Evolutionary conservation across 495 filamentous ascomycete species (phyloP), one percentile per base, ranked within the genome.

Genomic region (Lentithecium fluviatile): DNA sequence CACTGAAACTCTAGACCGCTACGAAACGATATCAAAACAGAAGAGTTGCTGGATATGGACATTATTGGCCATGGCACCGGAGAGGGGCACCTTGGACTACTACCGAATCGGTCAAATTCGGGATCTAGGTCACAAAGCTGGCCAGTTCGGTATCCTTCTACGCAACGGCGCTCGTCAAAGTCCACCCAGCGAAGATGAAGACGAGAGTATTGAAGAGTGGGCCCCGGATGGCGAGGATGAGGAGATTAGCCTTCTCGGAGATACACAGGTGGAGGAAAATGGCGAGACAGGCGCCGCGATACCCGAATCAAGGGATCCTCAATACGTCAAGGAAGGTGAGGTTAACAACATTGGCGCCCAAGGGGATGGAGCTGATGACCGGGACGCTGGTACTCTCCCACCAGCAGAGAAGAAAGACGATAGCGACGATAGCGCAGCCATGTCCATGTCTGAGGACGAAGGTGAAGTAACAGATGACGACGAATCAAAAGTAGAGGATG

Each of bases 1-100:
- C 34, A 51, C 67, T 15, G 57, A 76, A 45, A 76, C 79, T 49
- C 66, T 87, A 15, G 73, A 77, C 11, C 76, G 78, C 13, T 73
- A 73, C 6, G 60, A 75, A 34, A 67, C 77, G 42, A 69, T 86
- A 26, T 70, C 71, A 42, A 73, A 75, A 59, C 73, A 75, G 15
- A 79, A 77, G 0, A 82, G 83, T 55, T 70, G 75, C 20, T 88
- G 85, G 85, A 71, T 82, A 11, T 88, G 85, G 85, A 75, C 79
- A 2, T 65, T 88, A 43, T 74, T 88, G 7, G 84, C 81, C 1
- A 75, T 79, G 40, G 63, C 86, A 13, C 79, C 79, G 0, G 83
- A 84, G 23, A 56, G 76, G 4, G 84, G 84, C 0, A 79, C 82
- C 60, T 73, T 88, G 67, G 74, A 73, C 37, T 81, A 80, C 62